A percentile compares a stretch with the other conserved stretches of the same genome.
Conservation (phyloP, 108 stramenopile genomes). For the Nitzschia palea region DNA sequence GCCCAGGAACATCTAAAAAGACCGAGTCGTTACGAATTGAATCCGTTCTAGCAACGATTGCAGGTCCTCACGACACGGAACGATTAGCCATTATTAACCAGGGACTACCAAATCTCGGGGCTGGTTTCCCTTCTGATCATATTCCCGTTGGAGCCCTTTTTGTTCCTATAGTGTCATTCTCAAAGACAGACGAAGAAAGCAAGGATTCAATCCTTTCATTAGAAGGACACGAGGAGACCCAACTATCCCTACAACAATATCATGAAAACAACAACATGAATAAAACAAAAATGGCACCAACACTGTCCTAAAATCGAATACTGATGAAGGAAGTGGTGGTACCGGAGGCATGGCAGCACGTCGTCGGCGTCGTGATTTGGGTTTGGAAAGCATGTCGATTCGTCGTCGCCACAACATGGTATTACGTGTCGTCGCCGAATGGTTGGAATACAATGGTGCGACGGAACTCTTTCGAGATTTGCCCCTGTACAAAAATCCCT, state of each 20-base stretch:
- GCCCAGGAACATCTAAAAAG: neutral
- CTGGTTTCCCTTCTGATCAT: slow-evolving; percentile 54
- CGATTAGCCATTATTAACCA: slow-evolving; percentile 21
- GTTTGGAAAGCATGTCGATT: slow-evolving; percentile 2
- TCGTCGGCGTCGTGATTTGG: slow-evolving; percentile 25
- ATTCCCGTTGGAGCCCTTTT: slow-evolving; percentile 48
- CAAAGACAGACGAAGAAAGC: neutral
- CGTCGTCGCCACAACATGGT: slow-evolving; percentile 43
- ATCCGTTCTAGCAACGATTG: slow-evolving; percentile 36
- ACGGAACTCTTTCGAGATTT: slow-evolving; percentile 33
- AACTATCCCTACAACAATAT: too few relatives aligned
- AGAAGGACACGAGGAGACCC: neutral
- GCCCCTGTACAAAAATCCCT: slow-evolving; percentile 42
- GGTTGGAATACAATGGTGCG: slow-evolving; percentile 28
- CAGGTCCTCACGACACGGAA: slow-evolving; percentile 12
- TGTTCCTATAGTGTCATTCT: neutral
- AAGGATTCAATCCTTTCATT: neutral
- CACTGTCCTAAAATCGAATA: neutral
- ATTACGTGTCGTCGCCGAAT: slow-evolving; percentile 32
- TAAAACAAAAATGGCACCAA: too few relatives aligned
- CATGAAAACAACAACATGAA: too few relatives aligned
- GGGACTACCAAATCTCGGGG: slow-evolving; percentile 42
- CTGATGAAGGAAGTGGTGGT: neutral
- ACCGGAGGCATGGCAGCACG: too few relatives aligned
- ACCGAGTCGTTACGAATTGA: slow-evolving; percentile 3